Evolutionary conservation across 202 grass and related monocot genomes (phyloP), one percentile per base, ranked within the genome.

Genomic region (Panicum hallii): DNA sequence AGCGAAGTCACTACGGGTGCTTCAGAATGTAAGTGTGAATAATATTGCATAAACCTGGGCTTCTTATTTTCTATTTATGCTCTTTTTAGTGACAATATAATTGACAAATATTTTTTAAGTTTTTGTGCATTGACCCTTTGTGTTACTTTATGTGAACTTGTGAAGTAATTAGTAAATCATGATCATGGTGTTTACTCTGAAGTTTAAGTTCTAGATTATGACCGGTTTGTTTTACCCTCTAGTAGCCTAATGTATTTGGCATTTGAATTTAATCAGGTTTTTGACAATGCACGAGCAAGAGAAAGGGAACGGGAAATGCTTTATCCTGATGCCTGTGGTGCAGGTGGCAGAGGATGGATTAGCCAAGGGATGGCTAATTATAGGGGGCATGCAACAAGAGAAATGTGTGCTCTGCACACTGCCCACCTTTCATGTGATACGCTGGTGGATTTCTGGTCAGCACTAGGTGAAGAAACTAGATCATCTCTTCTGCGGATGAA

Each of bases 321-420:
- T 70, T 99, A 99, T 85, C 93, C 97, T 83, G 97, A 99, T 84
- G 97, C 97, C 41, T 99, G 97, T 88, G 97, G 97, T 88, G 97
- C 86, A 28, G 90, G 85, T 79, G 91, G 93, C 61, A 92, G 93
- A 86, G 97, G 97, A 83, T 99, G 97, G 97, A 99, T 99, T 82
- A 96, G 93, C 86, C 93, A 92, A 89, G 91, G 91, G 20, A 81
- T 95, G 67, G 81, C 87, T 84, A 90, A 84, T 56, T 99, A 92
- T 84, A 92, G 90, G 83, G 95, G 91, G n/a, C 82, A 94, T 85
- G 93, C 90, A 85, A 94, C 79, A 61, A 87, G 91, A 77, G 97
- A 99, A 84, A 91, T 87, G 5, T 99, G 97, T 92, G 97, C 93
- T 88, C 84, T 99, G 72, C 97, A 99, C 74, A 96, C 97, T 79